Evolutionary conservation across 371 early-diverging fungal species (phyloP).

Genomic region (Chytridiales sp.): DNA sequence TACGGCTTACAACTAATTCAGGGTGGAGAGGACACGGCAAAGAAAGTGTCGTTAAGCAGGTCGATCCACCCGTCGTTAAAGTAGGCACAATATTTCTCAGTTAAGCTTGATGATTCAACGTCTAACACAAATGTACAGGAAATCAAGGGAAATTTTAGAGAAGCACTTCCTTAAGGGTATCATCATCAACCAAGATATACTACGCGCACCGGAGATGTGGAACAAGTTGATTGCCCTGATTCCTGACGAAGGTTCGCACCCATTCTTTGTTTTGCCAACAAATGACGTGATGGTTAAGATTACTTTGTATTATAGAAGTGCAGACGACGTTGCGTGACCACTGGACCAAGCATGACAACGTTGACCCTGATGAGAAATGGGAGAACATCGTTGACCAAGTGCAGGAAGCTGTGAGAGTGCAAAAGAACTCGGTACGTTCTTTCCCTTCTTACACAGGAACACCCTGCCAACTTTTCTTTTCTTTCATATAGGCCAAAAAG

Average conservation of each 20-base stretch:
- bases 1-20: slow-evolving; percentile 24
- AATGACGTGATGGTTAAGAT: slow-evolving; percentile 45
- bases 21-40: slow-evolving; percentile 71
- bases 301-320: slow-evolving; percentile 53
- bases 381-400: slow-evolving; percentile 11
- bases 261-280: slow-evolving; percentile 6
- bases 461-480: neutral
- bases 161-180: slow-evolving; percentile 65
- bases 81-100: slow-evolving; percentile 38
- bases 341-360: slow-evolving; percentile 18
- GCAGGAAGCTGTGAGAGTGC: neutral
- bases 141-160: too few species aligned
- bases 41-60: slow-evolving; percentile 64
- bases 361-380: slow-evolving; percentile 24
- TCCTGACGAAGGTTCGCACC: slow-evolving; percentile 61
- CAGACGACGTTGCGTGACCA: slow-evolving; percentile 44
- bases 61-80: slow-evolving; percentile 63
- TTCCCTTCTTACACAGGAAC: neutral
- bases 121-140: too few species aligned
- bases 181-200: slow-evolving; percentile 69
- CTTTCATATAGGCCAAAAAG: neutral
- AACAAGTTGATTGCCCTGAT: slow-evolving; percentile 70
- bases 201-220: slow-evolving; percentile 65
- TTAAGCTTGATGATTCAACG: slow-evolving; percentile 11
- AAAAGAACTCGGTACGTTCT: slow-evolving; percentile 18